Evolutionary conservation across 2,329 filamentous ascomycete species (phyloP).

Genomic region (Colletotrichum sp.): DNA sequence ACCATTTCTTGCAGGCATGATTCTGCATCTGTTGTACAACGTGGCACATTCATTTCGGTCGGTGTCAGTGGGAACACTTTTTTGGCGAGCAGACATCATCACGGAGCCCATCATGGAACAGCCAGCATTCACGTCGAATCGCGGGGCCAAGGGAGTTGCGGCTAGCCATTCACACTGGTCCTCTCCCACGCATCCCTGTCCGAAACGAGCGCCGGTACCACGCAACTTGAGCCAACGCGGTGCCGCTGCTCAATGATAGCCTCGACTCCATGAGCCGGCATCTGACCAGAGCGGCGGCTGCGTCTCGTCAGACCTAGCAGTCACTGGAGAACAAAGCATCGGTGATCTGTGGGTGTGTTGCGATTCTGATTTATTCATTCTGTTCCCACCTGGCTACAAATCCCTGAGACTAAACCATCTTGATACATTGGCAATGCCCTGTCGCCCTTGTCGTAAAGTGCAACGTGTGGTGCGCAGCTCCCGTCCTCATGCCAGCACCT

Average conservation of each 20-base stretch:
- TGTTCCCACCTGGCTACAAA: background rate
- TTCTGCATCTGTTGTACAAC: background rate
- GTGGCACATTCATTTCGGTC: background rate
- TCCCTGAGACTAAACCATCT: background rate
- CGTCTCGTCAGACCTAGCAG: background rate
- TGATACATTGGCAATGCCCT: too few species aligned
- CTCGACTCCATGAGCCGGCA: slow-evolving; percentile 87
- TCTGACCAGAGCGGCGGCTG: slow-evolving; percentile 62
- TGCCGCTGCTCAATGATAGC: slow-evolving; percentile 89
- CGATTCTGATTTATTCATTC: background rate
- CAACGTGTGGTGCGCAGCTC: too few species aligned
- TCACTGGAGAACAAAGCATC: background rate
- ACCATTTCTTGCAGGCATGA: background rate
- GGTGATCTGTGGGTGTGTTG: background rate
- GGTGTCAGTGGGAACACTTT: background rate
- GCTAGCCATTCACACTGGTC: slow-evolving; percentile 86
- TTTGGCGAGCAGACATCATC: background rate
- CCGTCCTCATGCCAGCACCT: too few species aligned
- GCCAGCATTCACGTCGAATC: background rate
- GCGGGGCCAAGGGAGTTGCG: slow-evolving; percentile 75
- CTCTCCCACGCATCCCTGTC: slow-evolving; percentile 78
- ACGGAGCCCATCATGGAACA: background rate
- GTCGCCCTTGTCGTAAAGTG: too few species aligned
- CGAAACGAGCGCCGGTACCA: slow-evolving; percentile 81
- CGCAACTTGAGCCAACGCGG: slow-evolving; percentile 85